phyloP scores from a whole-genome alignment of 1,139 yeast species.

The Taphrina pruni region DNA sequence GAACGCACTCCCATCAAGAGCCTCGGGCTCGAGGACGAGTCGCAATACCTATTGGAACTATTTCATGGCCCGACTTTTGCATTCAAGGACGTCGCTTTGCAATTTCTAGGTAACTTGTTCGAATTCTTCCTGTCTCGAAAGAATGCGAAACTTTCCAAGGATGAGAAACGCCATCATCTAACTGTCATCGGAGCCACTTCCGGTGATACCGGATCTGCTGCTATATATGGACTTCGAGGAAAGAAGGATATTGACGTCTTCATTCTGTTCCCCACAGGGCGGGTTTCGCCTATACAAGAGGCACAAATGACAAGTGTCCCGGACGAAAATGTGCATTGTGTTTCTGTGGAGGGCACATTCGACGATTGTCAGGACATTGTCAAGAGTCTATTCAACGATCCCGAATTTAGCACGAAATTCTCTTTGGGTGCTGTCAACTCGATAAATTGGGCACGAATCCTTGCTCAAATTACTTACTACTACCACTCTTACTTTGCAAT shows the following conservation, averaged over 20 bases:
- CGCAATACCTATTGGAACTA: slow-evolving; percentile 79
- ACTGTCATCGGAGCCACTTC: slow-evolving; percentile 99
- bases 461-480: slow-evolving; percentile 96
- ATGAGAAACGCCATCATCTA: slow-evolving; percentile 69
- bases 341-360: slow-evolving; percentile 92
- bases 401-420: slow-evolving; percentile 81
- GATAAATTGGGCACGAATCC: slow-evolving; percentile 97
- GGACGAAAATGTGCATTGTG: slow-evolving; percentile 89
- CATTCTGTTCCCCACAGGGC: slow-evolving; percentile 93
- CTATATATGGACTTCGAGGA: slow-evolving; percentile 95
- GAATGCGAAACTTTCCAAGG: slow-evolving; percentile 65
- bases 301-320: slow-evolving; percentile 98
- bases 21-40: slow-evolving; percentile 60
- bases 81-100: slow-evolving; percentile 96
- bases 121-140: slow-evolving; percentile 85
- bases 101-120: slow-evolving; percentile 93
- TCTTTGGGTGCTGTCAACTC: slow-evolving; percentile 98
- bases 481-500: slow-evolving; percentile 88
- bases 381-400: slow-evolving; percentile 88
- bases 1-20: slow-evolving; percentile 83
- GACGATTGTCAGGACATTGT: slow-evolving; percentile 98
- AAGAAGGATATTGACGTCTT: slow-evolving; percentile 96
- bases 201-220: slow-evolving; percentile 99
- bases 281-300: slow-evolving; percentile 97
- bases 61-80: slow-evolving; percentile 99